These are phyloP conservation scores for Lyophyllum decastes DNA, from an alignment of 768 basidiomycete species.

Conservation along the genomic window DNA sequence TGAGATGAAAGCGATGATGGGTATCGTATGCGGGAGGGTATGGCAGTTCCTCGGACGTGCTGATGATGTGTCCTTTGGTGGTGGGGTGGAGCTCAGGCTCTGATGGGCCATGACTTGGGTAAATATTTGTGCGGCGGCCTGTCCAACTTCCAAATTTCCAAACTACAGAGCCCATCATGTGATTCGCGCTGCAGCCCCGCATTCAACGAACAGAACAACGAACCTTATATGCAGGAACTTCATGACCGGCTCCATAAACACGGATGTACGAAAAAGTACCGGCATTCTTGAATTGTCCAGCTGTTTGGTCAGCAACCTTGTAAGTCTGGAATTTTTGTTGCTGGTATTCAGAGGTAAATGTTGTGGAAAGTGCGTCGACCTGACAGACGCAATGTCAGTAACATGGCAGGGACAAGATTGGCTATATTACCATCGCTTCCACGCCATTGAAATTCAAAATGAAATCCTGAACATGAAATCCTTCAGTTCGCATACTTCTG, in stretches of 20 bases:
- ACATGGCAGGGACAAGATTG: not conserved
- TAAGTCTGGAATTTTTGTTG: constrained; percentile 45
- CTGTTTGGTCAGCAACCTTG: constrained; percentile 47
- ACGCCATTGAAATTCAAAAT: constrained; percentile 57
- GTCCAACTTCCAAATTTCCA: constrained; percentile 35
- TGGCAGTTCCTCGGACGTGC: not conserved
- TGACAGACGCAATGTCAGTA: constrained; percentile 15
- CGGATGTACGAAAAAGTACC: constrained; percentile 58
- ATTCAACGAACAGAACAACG: constrained; percentile 1
- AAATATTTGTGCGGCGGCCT: constrained; percentile 47
- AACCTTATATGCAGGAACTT: constrained; percentile 50
- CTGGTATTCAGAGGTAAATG: constrained; percentile 42
- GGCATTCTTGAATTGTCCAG: constrained; percentile 61
- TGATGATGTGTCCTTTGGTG: not conserved
- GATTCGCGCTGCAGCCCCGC: not conserved
- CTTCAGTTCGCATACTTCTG: no score
- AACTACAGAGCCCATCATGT: constrained; percentile 25
- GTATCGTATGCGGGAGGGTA: not conserved
- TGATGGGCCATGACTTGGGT: constrained; percentile 40
- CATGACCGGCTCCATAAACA: constrained; percentile 48
- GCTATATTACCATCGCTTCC: constrained; percentile 63
- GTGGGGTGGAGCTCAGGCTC: constrained; percentile 5
- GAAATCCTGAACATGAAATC: constrained; percentile 46
- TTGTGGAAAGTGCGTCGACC: constrained; percentile 49
- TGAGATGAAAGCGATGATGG: not conserved